phyloP scores from a whole-genome alignment of 768 basidiomycete species.

The Hypholoma fasciculare region DNA sequence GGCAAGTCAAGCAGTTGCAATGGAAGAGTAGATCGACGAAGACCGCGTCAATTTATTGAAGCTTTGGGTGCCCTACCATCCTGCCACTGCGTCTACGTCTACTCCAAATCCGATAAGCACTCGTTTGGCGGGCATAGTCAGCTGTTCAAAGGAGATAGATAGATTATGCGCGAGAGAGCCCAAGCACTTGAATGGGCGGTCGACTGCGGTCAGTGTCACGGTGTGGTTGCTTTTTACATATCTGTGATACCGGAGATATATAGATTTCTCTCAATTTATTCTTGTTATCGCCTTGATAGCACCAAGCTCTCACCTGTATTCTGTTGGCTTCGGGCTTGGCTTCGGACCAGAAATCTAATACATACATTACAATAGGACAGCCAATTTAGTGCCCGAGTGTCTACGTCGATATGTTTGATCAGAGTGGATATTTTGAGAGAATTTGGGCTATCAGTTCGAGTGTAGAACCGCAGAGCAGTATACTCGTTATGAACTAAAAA shows the following conservation, averaged over 20 bases:
- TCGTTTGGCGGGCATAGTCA: conserved; percentile 49
- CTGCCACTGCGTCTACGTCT: conserved; percentile 77
- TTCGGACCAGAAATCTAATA: not conserved
- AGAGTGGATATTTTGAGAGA: no score
- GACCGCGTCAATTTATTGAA: no score
- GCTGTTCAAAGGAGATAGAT: no score
- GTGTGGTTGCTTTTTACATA: not conserved
- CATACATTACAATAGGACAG: no score
- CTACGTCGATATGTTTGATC: no score
- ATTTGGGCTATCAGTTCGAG: no score
- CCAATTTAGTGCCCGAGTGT: no score
- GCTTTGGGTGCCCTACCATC: conserved; percentile 45
- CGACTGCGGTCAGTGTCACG: no score
- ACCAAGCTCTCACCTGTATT: not conserved
- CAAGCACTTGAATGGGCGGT: not conserved
- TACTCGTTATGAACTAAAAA: not conserved
- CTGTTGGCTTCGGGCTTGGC: not conserved
- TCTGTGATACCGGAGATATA: not conserved
- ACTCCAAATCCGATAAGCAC: conserved; percentile 65
- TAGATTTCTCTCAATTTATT: not conserved
- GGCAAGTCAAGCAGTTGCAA: not conserved
- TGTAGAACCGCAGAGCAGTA: no score
- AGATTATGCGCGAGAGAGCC: no score
- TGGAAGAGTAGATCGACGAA: no score
- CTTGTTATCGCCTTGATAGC: not conserved